A percentile compares a stretch with the other conserved stretches of the same genome.
Conservation (phyloP, 148 eudicot genomes). For the Chenopodium album region DNA sequence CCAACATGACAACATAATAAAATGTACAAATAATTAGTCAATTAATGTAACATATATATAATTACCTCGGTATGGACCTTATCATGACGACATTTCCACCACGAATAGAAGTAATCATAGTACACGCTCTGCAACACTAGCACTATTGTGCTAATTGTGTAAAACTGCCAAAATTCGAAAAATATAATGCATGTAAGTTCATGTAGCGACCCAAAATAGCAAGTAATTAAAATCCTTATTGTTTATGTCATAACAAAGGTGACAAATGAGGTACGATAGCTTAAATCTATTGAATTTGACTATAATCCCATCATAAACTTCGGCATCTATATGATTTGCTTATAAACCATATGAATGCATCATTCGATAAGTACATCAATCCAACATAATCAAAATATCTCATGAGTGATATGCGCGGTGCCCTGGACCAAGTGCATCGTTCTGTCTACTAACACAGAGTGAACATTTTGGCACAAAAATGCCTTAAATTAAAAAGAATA, state of each 20-base stretch:
- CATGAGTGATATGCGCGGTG: neutral
- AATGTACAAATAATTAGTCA: neutral
- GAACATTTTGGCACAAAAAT: neutral
- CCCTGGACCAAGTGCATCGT: neutral
- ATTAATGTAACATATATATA: neutral
- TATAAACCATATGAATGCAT: no score
- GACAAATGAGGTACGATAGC: no score
- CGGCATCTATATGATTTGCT: no score
- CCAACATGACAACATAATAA: neutral
- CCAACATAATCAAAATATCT: neutral
- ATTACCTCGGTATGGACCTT: constrained; percentile 38
- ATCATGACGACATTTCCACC: constrained; percentile 37
- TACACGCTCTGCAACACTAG: constrained; percentile 80
- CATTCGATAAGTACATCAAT: no score
- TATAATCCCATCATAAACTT: no score
- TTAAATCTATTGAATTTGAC: no score
- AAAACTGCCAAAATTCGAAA: constrained; percentile 46
- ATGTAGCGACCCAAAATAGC: no score
- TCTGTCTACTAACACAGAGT: no score
- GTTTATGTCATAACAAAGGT: no score
- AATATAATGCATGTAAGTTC: no score
- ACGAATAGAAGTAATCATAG: constrained; percentile 62
- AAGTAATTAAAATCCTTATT: no score
- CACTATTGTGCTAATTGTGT: constrained; percentile 72
- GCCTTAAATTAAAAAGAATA: neutral